Percentiles rank a stretch among this genome's conserved stretches.
phyloP scores from a whole-genome alignment of 2,329 filamentous ascomycete species.

The Ploettnerulaceae sp. region DNA sequence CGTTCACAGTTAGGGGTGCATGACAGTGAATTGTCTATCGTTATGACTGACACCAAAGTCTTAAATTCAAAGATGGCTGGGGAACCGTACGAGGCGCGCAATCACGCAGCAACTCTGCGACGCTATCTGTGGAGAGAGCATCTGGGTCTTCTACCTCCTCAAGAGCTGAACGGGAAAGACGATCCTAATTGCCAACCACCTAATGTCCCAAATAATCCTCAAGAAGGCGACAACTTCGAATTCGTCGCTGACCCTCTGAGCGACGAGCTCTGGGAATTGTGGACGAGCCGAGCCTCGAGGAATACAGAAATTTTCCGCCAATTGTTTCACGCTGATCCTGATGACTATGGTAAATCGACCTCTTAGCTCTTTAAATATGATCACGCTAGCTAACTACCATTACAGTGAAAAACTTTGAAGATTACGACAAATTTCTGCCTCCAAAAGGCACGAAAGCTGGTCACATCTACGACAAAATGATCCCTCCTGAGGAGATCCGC shows the following conservation, averaged over 20 bases:
- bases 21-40: constrained; percentile 84
- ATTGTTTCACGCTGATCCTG: constrained; percentile 82
- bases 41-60: constrained; percentile 76
- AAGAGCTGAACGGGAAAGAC: constrained; percentile 60
- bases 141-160: constrained; percentile 71
- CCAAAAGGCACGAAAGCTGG: constrained; percentile 70
- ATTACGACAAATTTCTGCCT: constrained; percentile 77
- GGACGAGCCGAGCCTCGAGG: constrained; percentile 61
- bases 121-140: constrained; percentile 88
- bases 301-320: constrained; percentile 76
- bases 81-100: constrained; percentile 68
- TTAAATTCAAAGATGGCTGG: constrained; percentile 76
- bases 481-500: constrained; percentile 67
- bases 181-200: constrained; percentile 74
- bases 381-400: not conserved
- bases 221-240: constrained; percentile 56
- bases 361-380: constrained; percentile 2
- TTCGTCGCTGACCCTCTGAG: constrained; percentile 68
- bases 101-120: constrained; percentile 75
- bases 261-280: constrained; percentile 62
- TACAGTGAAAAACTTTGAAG: constrained; percentile 76
- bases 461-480: constrained; percentile 78
- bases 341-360: constrained; percentile 62
- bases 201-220: constrained; percentile 60
- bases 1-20: constrained; percentile 82